Percentiles rank a stretch among this genome's conserved stretches.
These are phyloP conservation scores for Saccharomyces uvarum DNA, from an alignment of 1,139 yeast genomes.

Conservation along the genomic window DNA sequence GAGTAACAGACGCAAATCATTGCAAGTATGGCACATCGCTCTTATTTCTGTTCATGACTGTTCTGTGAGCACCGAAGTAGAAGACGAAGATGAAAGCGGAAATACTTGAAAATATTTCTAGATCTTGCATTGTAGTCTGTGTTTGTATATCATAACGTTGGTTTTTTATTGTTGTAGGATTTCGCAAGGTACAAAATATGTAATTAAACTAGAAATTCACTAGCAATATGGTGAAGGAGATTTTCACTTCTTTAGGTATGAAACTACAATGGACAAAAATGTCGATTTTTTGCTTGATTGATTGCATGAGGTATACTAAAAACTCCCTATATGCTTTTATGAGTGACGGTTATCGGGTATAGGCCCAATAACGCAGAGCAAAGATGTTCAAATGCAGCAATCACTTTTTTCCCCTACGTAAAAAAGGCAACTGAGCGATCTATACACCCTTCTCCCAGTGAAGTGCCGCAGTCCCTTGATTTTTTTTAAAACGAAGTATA, in stretches of 20 bases:
- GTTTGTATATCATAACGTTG: not conserved
- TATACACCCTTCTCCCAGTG: not conserved
- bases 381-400: not conserved
- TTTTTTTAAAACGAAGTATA: not conserved
- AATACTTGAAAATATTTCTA: constrained; percentile 10
- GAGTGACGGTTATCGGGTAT: not conserved
- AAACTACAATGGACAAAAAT: not conserved
- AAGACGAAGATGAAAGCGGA: constrained; percentile 10
- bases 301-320: not conserved
- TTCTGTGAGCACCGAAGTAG: constrained; percentile 13
- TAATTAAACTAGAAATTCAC: not conserved
- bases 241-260: not conserved
- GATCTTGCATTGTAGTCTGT: constrained; percentile 9
- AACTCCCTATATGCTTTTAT: not conserved
- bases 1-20: not conserved
- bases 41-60: constrained; percentile 13
- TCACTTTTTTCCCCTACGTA: not conserved
- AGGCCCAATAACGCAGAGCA: not conserved
- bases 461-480: not conserved
- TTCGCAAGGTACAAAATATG: not conserved
- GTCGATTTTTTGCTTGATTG: not conserved
- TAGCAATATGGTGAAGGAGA: not conserved
- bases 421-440: not conserved
- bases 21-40: constrained; percentile 11
- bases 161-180: not conserved